These are phyloP conservation scores for Tolypocladium paradoxum DNA, from an alignment of 2,329 filamentous ascomycete genomes.

Conservation along the genomic window DNA sequence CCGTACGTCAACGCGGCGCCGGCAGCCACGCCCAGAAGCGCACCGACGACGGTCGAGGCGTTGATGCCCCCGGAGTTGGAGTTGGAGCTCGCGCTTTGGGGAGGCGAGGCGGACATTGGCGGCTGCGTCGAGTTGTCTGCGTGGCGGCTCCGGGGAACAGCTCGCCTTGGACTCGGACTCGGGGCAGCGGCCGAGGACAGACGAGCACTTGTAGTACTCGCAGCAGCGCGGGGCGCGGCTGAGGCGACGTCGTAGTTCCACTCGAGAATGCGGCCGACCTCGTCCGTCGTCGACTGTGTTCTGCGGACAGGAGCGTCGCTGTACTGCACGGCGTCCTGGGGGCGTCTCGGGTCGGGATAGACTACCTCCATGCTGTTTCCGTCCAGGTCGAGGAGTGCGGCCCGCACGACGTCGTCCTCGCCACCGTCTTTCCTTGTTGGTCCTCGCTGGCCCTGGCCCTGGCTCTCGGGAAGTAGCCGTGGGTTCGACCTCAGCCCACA, in stretches of 20 bases:
- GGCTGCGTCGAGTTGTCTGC: not conserved
- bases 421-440: not conserved
- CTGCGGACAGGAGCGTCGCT: slow-evolving; percentile 21
- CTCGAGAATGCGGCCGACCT: slow-evolving; percentile 27
- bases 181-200: not conserved
- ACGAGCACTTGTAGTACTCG: not conserved
- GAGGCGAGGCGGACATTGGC: not conserved
- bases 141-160: not conserved
- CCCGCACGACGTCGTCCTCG: slow-evolving; percentile 18
- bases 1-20: slow-evolving; percentile 56
- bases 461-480: slow-evolving; percentile 29
- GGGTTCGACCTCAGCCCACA: slow-evolving; percentile 53
- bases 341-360: slow-evolving; percentile 25
- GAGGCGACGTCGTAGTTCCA: slow-evolving; percentile 35
- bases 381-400: slow-evolving; percentile 65
- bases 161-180: not conserved
- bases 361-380: slow-evolving; percentile 77
- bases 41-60: slow-evolving; percentile 59
- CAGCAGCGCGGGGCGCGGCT: not conserved
- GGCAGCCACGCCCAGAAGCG: slow-evolving; percentile 68
- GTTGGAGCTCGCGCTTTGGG: not conserved
- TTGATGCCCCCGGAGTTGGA: slow-evolving; percentile 19
- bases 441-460: not conserved
- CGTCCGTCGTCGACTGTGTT: slow-evolving; percentile 25
- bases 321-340: slow-evolving; percentile 21